Conservation (phyloP, 164 flowering plant species). For the Liquidambar formosana region DNA sequence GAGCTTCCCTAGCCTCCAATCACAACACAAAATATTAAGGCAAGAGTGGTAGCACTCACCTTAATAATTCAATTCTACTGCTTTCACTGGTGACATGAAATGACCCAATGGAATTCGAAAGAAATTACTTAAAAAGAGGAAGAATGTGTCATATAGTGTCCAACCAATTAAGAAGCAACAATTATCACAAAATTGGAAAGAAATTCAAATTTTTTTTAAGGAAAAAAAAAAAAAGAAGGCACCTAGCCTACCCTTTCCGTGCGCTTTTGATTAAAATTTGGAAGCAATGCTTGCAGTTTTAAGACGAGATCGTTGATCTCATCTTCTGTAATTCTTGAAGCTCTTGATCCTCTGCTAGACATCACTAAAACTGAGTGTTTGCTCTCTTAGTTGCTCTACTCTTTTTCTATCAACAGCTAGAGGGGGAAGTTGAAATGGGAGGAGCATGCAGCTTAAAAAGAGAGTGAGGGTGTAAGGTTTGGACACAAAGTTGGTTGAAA, state of each 20-base stretch:
- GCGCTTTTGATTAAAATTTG: conserved; percentile 20
- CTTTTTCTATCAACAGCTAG: not conserved
- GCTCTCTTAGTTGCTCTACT: not conserved
- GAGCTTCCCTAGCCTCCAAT: no score
- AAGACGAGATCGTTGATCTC: conserved; percentile 23
- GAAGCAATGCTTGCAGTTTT: conserved; percentile 22
- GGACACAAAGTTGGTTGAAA: conserved; percentile 1
- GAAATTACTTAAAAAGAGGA: no score
- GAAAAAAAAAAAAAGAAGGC: not conserved
- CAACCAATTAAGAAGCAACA: no score
- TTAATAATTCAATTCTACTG: no score
- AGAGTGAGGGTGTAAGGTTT: not conserved
- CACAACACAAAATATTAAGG: no score
- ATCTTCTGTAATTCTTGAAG: conserved; percentile 17
- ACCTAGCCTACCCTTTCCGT: conserved; percentile 5
- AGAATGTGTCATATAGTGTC: no score
- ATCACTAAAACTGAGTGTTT: not conserved
- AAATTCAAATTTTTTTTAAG: no score
- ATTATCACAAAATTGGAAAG: not conserved
- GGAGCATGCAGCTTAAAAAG: conserved; percentile 13
- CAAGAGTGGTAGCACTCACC: no score
- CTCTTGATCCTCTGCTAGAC: conserved; percentile 13
- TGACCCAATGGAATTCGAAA: no score
- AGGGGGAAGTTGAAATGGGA: conserved; percentile 9
- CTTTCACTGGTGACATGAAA: no score